Conservation (phyloP, 805 yeast genomes). For the Yarrowia keelungensis region DNA sequence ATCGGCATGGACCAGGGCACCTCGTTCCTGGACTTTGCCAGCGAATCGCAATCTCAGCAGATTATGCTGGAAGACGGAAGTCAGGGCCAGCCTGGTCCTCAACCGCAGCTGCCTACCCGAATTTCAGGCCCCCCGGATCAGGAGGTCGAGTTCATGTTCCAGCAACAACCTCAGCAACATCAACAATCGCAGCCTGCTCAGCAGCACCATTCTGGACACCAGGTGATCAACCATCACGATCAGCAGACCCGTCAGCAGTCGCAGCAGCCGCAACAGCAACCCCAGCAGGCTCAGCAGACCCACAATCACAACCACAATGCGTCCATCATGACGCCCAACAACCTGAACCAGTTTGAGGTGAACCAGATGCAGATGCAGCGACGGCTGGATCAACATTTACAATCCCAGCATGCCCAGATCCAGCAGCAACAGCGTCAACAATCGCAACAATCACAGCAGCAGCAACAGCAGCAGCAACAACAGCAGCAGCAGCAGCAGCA, state of each 20-base stretch:
- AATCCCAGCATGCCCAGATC: conserved; percentile 37
- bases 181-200: conserved; percentile 3
- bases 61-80: conserved; percentile 33
- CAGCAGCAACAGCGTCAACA: conserved; percentile 37
- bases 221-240: conserved; percentile 1
- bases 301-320: conserved; percentile 28
- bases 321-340: conserved; percentile 15
- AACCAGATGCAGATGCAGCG: conserved; percentile 21
- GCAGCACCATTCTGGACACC: conserved; percentile 1
- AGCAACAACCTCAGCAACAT: conserved; percentile 13
- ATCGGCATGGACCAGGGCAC: conserved; percentile 24
- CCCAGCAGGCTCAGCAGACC: neutral
- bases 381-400: conserved; percentile 25
- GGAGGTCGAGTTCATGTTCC: conserved; percentile 26
- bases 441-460: conserved; percentile 17
- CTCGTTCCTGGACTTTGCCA: conserved; percentile 25
- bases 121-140: conserved; percentile 4
- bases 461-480: conserved; percentile 38
- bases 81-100: neutral
- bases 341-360: conserved; percentile 14
- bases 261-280: neutral
- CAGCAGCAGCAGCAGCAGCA: conserved; percentile 37
- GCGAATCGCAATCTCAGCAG: conserved; percentile 36
- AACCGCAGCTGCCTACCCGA: neutral
- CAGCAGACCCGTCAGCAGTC: neutral